phyloP scores from a whole-genome alignment of 1,284 basidiomycete genomes.

The Cutaneotrichosporon curvatum region DNA sequence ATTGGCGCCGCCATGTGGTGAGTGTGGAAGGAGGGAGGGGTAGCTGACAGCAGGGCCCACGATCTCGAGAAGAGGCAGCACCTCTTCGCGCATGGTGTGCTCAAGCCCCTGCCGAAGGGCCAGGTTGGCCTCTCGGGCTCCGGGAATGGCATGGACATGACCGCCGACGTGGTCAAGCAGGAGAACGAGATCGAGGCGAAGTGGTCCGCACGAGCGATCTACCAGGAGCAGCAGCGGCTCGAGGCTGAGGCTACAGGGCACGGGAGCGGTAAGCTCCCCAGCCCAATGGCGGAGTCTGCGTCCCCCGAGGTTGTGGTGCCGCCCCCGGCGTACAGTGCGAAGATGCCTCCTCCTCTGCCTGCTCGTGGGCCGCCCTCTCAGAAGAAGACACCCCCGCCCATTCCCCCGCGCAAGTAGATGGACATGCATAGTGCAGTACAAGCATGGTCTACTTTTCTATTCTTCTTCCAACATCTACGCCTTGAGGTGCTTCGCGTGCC shows the following conservation, averaged over 20 bases:
- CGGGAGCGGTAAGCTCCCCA: no score
- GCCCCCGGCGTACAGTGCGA: no score
- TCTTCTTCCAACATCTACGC: no score
- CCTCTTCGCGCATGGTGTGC: conserved; percentile 48
- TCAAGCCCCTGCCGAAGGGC: conserved; percentile 37
- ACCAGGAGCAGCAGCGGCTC: neutral
- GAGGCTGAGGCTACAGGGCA: neutral
- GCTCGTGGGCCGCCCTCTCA: no score
- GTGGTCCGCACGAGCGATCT: conserved; percentile 10
- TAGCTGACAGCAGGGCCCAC: conserved; percentile 35
- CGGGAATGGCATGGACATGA: conserved; percentile 30
- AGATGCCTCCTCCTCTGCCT: no score
- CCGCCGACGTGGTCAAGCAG: conserved; percentile 30
- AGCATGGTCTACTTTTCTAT: no score
- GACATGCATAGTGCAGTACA: no score
- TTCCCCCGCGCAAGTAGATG: no score
- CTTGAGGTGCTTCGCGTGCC: conserved; percentile 49
- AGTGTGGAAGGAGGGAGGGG: conserved; percentile 5
- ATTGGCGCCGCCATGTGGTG: conserved; percentile 84
- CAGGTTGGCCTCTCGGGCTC: conserved; percentile 38
- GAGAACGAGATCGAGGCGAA: conserved; percentile 18
- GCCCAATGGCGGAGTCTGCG: no score
- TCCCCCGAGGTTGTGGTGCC: no score
- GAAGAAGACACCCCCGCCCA: no score
- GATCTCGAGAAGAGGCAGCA: conserved; percentile 72